Conservation (phyloP, 371 early-diverging fungal genomes). For the Blastocladiella emersonii region DNA sequence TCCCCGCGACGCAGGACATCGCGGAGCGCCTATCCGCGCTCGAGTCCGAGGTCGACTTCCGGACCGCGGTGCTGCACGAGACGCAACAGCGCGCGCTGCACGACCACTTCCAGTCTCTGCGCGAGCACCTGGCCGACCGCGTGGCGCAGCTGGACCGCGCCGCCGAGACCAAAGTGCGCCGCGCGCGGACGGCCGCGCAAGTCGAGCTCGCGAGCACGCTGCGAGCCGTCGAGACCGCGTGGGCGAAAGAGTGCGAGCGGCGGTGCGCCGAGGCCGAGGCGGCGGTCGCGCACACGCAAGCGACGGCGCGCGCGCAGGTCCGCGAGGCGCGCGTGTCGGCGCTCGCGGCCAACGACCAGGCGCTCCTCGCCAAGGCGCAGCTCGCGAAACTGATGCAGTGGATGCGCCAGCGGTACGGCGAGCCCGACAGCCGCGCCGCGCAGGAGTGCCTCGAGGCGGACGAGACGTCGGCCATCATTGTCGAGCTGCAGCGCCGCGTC, state of each 20-base stretch:
- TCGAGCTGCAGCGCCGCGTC: background rate
- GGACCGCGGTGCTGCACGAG: background rate
- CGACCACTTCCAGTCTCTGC: background rate
- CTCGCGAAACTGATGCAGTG: too few species aligned
- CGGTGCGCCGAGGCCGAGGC: background rate
- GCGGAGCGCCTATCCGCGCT: background rate
- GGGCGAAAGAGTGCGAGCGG: background rate
- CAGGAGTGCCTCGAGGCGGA: background rate
- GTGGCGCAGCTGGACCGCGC: background rate
- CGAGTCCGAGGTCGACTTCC: background rate
- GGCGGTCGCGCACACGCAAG: background rate
- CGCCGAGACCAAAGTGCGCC: background rate
- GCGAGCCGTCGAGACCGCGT: background rate
- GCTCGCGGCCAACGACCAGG: background rate
- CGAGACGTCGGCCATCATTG: background rate
- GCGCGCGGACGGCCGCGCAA: background rate
- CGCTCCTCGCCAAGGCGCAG: background rate
- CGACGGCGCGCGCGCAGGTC: background rate
- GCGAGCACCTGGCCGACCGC: background rate
- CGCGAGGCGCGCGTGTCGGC: background rate
- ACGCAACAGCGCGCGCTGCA: background rate
- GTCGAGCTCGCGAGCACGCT: background rate
- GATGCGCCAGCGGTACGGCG: background rate
- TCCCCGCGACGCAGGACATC: background rate
- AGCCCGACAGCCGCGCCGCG: background rate